Evolutionary conservation across 2,329 filamentous ascomycete genomes (phyloP), one percentile per base, ranked within the genome.

Genomic region (Xylariaceae sp.): DNA sequence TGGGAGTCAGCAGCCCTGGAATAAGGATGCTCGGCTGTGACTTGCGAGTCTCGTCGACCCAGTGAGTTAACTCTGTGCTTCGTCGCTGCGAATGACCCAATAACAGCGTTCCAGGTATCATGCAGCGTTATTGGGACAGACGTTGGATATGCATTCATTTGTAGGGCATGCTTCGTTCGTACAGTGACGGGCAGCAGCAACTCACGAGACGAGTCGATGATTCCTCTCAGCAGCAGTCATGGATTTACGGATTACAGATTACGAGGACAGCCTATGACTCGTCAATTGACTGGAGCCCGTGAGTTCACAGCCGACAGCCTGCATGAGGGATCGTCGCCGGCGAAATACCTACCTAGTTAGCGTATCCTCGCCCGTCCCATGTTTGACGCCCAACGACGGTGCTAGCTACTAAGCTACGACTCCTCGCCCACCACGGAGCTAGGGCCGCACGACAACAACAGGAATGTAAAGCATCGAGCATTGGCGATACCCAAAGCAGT

Each of bases 361-460:
- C 51, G 35, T 49, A 52, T 60, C 55, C 56, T 39, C 50, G 47
- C 47, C 54, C 11, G 37, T 57, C 59, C 58, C 63, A 60, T 62
- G 61, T 64, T 68, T 65, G 66, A 70, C 67, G 69, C 68, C 69
- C 68, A 68, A 71, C 68, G 64, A 61, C 37, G 23, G 5, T 4
- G 5, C 42, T 45, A 49, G 10, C 18, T 15, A 17, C 17, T 11
- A 17, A 4, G 3, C 18, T 10, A 34, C 53, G 55, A 51, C 34
- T 42, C 8, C 57, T 37, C 35, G 47, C 49, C 44, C 55, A 55
- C 49, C 48, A 51, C 37, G 42, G 30, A 55, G 55, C 55, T 61
- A 55, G 35, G 51, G 54, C 54, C 9, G 45, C 30, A 37, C 23
- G 45, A 57, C 55, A 51, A 53, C 52, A 50, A 53, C 17, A 18